A percentile compares a stretch with the other conserved stretches of the same genome.
These are phyloP conservation scores for Chondrus crispus DNA, from an alignment of 23 red algal species.

Conservation along the genomic window DNA sequence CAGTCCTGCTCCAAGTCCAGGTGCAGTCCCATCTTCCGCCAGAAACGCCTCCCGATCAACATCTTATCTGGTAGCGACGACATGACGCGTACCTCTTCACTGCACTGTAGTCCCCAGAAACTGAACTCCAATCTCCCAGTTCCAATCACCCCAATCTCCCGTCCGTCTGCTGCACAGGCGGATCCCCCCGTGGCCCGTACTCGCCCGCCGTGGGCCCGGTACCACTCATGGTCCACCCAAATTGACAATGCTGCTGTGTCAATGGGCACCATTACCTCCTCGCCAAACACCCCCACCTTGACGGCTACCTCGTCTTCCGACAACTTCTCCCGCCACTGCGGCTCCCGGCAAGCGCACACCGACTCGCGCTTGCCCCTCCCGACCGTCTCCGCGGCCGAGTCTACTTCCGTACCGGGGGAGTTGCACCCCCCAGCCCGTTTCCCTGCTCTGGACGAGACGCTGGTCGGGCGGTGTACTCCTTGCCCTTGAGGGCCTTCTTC, in stretches of 20 bases:
- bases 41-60: background rate
- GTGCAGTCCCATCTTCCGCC: background rate
- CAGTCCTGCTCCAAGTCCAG: conserved; percentile 7
- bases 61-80: background rate
- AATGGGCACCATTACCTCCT: background rate
- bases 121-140: background rate
- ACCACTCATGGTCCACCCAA: background rate
- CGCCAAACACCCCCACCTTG: background rate
- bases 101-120: background rate
- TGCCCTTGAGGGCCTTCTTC: background rate
- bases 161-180: background rate
- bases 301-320: background rate
- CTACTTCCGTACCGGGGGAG: background rate
- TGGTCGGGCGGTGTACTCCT: background rate
- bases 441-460: background rate
- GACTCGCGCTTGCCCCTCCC: background rate
- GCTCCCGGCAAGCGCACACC: background rate
- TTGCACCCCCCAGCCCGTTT: background rate
- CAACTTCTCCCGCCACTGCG: background rate
- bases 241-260: background rate
- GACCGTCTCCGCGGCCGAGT: background rate
- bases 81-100: background rate
- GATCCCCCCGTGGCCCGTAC: background rate
- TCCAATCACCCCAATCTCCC: background rate
- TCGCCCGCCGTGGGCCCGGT: background rate